Percentiles rank a stretch among this genome's conserved stretches.
Evolutionary conservation across 1,139 yeast genomes (phyloP).

Genomic region (Nematodospora anomalae): DNA sequence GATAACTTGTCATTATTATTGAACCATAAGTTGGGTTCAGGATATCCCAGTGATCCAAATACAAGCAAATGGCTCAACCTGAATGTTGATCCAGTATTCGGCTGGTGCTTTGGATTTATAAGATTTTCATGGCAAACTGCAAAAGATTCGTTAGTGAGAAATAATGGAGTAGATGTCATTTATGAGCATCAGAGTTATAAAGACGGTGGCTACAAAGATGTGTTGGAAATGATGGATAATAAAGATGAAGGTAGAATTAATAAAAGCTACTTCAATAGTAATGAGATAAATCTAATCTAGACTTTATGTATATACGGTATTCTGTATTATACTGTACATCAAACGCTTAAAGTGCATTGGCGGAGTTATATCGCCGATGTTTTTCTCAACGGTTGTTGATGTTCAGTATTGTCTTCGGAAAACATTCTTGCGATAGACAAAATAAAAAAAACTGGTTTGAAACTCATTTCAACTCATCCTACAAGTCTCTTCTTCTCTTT

Average conservation of each 20-base stretch:
- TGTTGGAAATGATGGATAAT: conserved; percentile 20
- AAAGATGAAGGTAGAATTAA: conserved; percentile 4
- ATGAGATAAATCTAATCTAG: conserved; percentile 7
- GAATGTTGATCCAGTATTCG: conserved; percentile 71
- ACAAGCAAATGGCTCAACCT: conserved; percentile 71
- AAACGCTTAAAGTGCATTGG: neutral
- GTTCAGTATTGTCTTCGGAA: conserved; percentile 1
- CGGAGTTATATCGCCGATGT: conserved; percentile 7
- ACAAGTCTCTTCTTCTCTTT: neutral
- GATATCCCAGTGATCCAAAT: conserved; percentile 91
- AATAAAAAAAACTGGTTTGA: too few relatives aligned
- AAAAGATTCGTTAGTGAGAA: conserved; percentile 61
- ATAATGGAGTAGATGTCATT: conserved; percentile 45
- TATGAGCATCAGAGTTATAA: conserved; percentile 39
- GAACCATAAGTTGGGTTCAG: conserved; percentile 67
- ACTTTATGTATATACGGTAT: neutral
- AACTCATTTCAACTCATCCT: too few relatives aligned
- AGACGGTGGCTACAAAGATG: conserved; percentile 31
- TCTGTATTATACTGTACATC: neutral
- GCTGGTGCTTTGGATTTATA: conserved; percentile 77
- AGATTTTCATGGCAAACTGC: conserved; percentile 96
- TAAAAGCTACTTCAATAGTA: conserved; percentile 12
- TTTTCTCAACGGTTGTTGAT: neutral
- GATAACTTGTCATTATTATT: conserved; percentile 21
- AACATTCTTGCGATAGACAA: conserved; percentile 4